Evolutionary conservation across 139 green algal species (phyloP), one percentile per base, ranked within the genome.

Genomic region (Picochlorum costavermella): DNA sequence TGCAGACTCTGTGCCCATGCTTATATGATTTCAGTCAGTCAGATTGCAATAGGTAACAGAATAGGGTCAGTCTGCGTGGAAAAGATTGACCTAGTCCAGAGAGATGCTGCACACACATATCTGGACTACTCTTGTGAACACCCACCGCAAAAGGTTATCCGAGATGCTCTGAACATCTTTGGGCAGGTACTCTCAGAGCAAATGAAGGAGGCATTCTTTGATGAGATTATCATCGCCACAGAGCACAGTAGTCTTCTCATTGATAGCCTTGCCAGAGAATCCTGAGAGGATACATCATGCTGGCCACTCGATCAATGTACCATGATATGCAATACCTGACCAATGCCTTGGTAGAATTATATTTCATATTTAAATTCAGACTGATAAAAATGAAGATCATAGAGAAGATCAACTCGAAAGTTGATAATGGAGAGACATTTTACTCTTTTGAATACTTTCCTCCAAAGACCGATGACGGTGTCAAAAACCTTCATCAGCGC

Each of bases 381-480:
- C 13, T 55, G 12, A 68, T 30, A 23, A 71, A 17, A 5, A 87
- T 90, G 83, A 97, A 97, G 77, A 86, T 98, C 16, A 72, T 89
- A 9, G 86, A 98, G 50, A 96, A 94, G 64, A 84, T 98, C 6
- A 86, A 93, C 30, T 71, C 71, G 31, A 75, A 76, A 20, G 77
- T 90, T 3, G 75, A 66, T 53, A 73, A 80, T 45, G 90, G 84
- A 1, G 67, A 87, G 73, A 81, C 65, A 3, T 93, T 94, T 70
- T 98, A 94, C 67, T 90, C 77, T n/a, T 98, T 96, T 33, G 92
- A 98, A 73, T 98, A 87, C 69, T 98, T 98, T 53, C 92, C 92
- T 12, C 92, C 92, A 0, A 75, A 87, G 20, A 98, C 92, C 3
- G 83, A 94, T 29, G 92, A 97, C 82, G 92, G 92, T 12, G 86